phyloP scores from a whole-genome alignment of 345 rosid species.

The thale cress (Arabidopsis thaliana) region DNA sequence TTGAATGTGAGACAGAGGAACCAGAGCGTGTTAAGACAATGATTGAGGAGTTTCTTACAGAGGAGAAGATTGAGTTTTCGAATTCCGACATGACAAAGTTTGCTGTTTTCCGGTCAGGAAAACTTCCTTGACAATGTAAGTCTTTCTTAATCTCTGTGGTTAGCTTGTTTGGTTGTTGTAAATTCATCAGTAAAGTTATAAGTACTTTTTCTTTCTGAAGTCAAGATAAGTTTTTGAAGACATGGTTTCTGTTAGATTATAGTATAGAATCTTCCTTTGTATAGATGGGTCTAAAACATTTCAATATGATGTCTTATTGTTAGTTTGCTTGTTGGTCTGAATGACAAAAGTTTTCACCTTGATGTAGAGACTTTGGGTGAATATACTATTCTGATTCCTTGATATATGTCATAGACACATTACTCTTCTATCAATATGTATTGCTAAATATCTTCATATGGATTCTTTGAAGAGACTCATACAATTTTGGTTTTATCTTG shows the following conservation, averaged over 20 bases:
- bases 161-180: not conserved
- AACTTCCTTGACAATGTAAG: conserved; percentile 56
- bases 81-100: conserved; percentile 79
- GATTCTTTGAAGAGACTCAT: not conserved
- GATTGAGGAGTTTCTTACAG: conserved; percentile 67
- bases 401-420: not conserved
- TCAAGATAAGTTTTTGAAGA: not conserved
- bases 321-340: not conserved
- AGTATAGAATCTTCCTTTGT: not conserved
- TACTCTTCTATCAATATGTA: not conserved
- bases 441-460: not conserved
- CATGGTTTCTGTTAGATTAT: not conserved
- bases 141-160: conserved; percentile 16
- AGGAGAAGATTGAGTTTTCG: conserved; percentile 58
- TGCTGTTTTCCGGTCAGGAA: conserved; percentile 73
- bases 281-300: not conserved
- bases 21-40: conserved; percentile 69
- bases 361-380: not conserved
- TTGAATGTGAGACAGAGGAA: conserved; percentile 80
- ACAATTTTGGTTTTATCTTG: not conserved
- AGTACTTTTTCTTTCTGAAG: not conserved
- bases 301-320: too few species aligned
- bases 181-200: not conserved
- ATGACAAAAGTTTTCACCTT: not conserved
- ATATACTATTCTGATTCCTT: not conserved